Conservation (phyloP, 2,329 filamentous ascomycete genomes). For the Bipolaris cookei region DNA sequence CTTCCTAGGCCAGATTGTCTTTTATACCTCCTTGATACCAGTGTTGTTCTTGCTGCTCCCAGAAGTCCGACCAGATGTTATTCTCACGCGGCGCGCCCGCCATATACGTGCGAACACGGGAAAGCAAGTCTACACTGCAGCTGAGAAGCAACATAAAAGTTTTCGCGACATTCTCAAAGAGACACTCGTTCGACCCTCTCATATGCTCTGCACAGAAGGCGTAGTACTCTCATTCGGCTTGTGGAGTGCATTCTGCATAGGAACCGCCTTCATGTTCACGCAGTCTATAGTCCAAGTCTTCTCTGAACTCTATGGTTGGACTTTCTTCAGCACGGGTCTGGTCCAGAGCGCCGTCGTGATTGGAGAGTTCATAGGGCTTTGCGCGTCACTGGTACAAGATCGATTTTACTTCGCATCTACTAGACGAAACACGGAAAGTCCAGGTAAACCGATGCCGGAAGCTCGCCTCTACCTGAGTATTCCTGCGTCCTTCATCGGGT, state of each 20-base stretch:
- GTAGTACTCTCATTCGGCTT: conserved; percentile 57
- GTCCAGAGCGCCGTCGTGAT: conserved; percentile 55
- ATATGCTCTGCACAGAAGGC: conserved; percentile 57
- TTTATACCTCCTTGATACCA: conserved; percentile 52
- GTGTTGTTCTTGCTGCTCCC: conserved; percentile 52
- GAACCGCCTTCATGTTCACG: conserved; percentile 59
- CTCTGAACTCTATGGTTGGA: conserved; percentile 49
- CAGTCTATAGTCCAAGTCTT: conserved; percentile 57
- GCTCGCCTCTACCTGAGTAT: conserved; percentile 55
- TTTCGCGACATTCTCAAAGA: conserved; percentile 43
- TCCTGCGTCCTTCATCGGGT: conserved; percentile 54
- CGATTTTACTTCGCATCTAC: conserved; percentile 53
- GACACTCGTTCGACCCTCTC: conserved; percentile 47
- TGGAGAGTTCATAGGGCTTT: conserved; percentile 54
- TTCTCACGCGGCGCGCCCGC: conserved; percentile 51
- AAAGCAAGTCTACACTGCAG: conserved; percentile 36
- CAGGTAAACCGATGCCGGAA: conserved; percentile 53
- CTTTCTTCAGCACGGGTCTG: conserved; percentile 52
- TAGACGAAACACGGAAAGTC: conserved; percentile 45
- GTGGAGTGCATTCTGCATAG: conserved; percentile 57
- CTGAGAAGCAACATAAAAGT: conserved; percentile 45
- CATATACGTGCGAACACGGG: conserved; percentile 39
- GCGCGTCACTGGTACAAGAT: conserved; percentile 46
- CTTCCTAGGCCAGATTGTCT: conserved; percentile 54
- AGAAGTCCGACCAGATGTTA: conserved; percentile 57